Evolutionary conservation across 1,284 basidiomycete genomes (phyloP), one percentile per base, ranked within the genome.

Genomic region (Melampsora larici-populina): DNA sequence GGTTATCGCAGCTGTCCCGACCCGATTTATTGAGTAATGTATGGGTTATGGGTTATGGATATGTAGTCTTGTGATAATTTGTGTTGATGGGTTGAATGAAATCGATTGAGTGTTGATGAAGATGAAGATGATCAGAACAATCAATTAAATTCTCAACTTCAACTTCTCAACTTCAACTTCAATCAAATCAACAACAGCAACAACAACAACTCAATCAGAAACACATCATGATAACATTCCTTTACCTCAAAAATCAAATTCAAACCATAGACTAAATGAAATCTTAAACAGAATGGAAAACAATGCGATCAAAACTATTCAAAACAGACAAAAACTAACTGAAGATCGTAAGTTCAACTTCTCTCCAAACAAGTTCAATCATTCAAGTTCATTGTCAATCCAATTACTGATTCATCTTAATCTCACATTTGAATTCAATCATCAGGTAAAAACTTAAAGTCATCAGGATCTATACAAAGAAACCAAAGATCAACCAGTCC

Each of bases 381-480:
- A n/a, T n/a, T n/a, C n/a, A n/a, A n/a, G n/a, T n/a, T n/a, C n/a
- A n/a, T n/a, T n/a, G n/a, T n/a, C n/a, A n/a, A n/a, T n/a, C n/a
- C n/a, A n/a, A n/a, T n/a, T n/a, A n/a, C n/a, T n/a, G n/a, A n/a
- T n/a, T 36, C 36, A 36, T 36, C 36, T 4, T 36, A 3, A 36
- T 36, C 36, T 36, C 36, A 36, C 36, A 4, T 4, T 4, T 9
- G 9, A 9, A 36, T 36, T 36, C 5, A 36, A 36, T 36, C 36
- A 31, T 31, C 80, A 93, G 91, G 90, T 79, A 87, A 90, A 79
- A 84, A 87, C 40, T 88, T 94, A 79, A 87, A 87, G 58, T 84
- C 88, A 71, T 89, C 92, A 82, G 93, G 93, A 40, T 94, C 93
- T 33, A 89, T 89, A 0, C 90, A 91, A 84, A 90, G 87, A 46